phyloP scores from a whole-genome alignment of 192 early-diverging fungal species.

The Spizellomyces punctatus region DNA sequence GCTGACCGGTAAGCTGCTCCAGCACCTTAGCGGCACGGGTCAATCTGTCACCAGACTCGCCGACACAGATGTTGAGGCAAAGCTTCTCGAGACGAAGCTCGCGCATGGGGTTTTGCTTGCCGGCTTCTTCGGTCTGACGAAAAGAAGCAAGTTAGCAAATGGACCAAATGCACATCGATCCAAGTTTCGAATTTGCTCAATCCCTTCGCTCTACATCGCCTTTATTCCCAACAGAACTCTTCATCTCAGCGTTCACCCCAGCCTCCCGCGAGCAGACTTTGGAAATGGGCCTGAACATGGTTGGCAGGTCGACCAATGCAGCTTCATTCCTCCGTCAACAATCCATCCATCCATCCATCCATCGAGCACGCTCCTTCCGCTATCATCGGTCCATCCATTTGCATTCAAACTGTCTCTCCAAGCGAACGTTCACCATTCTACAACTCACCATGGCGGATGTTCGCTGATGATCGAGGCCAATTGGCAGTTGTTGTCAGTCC shows the following conservation, averaged over 20 bases:
- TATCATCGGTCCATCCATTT: background rate
- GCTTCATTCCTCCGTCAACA: background rate
- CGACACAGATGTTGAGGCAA: constrained; percentile 99
- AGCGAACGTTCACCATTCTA: background rate
- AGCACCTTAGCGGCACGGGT: constrained; percentile 99
- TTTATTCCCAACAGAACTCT: background rate
- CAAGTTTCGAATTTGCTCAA: background rate
- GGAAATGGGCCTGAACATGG: too few relatives aligned
- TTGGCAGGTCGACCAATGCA: background rate
- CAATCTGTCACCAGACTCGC: constrained; percentile 95
- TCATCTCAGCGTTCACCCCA: background rate
- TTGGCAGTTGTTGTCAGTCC: constrained; percentile 1
- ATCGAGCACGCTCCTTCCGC: background rate
- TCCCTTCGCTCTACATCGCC: background rate
- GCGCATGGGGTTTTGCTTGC: constrained; percentile 90
- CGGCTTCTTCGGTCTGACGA: constrained; percentile 61
- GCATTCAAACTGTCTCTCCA: background rate
- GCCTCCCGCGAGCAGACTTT: background rate
- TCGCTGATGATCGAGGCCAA: constrained; percentile 5
- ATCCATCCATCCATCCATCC: constrained; percentile 24
- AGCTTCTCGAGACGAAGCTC: constrained; percentile 99
- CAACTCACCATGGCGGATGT: constrained; percentile 3
- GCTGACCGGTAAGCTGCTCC: constrained; percentile 99
- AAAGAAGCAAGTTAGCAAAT: background rate
- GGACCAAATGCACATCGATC: background rate